Evolutionary conservation across 2,329 filamentous ascomycete species (phyloP), one percentile per base, ranked within the genome.

Genomic region (Penicillium sumatraense): DNA sequence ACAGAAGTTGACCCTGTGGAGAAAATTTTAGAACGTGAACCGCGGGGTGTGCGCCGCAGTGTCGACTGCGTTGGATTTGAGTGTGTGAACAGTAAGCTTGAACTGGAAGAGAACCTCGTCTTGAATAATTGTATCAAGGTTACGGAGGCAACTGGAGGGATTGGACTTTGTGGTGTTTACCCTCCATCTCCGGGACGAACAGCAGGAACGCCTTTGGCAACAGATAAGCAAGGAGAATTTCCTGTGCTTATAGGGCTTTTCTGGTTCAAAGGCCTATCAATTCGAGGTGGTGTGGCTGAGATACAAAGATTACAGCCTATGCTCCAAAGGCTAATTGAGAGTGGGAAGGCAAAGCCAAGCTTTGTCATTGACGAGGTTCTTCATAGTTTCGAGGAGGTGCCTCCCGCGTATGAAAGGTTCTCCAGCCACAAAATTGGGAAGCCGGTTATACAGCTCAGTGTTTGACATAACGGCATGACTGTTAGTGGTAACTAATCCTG

Each of bases 1-100:
- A 80, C 71, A n/a, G 80, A 83, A 51, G 77, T 78, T 4, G 84
- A 88, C 61, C 81, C 60, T 0, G 49, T 58, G 1, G n/a, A 46
- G 8, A 45, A 57, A 40, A 57, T 62, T 13, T 83, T 5, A 83
- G 23, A 49, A 14, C 45, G 13, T 3, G 58, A 63, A 14, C 45
- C 56, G 3, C n/a, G 18, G 3, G 58, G 62, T 6, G 54, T 63
- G 0, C n/a, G 20, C 1, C 27, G 62, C 7, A 41, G 29, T 5
- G 31, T 52, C n/a, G 62, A 64, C 18, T 63, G 60, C 21, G 58
- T 64, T 8, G 60, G 60, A 8, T 54, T 54, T n/a, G 56, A 61
- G 24, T 49, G 23, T 3, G 24, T 60, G 8, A 59, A 58, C 26
- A 23, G 38, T 6, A 41, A 18, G 14, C 31, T 41, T 13, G 21